These are phyloP conservation scores for Aspergillus unguis DNA, from an alignment of 2,329 filamentous ascomycete genomes.

Conservation along the genomic window DNA sequence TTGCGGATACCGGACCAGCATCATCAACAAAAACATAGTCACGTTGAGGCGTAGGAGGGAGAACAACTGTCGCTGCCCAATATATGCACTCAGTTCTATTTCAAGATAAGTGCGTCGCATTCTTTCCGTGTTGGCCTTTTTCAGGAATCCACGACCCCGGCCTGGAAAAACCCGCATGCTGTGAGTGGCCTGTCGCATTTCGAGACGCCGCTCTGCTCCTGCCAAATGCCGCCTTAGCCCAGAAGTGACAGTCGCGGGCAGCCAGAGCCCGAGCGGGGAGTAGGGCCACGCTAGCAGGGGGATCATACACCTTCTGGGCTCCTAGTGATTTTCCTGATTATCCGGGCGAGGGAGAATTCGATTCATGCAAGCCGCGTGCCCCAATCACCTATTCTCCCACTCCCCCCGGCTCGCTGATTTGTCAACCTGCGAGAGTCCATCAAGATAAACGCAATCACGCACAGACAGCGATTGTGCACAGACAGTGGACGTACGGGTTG, in stretches of 20 bases:
- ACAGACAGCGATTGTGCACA: neutral
- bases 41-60: neutral
- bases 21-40: neutral
- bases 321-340: neutral
- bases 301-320: neutral
- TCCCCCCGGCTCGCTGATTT: conserved; percentile 9
- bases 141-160: neutral
- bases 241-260: neutral
- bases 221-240: neutral
- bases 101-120: conserved; percentile 4
- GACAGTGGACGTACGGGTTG: neutral
- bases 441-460: neutral
- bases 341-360: conserved; percentile 3
- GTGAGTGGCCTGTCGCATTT: neutral
- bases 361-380: neutral
- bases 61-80: neutral
- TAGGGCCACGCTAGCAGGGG: neutral
- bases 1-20: conserved; percentile 4
- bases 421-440: conserved; percentile 2
- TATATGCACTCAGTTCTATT: conserved; percentile 7
- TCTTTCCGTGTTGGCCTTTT: neutral
- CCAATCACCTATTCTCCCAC: conserved; percentile 6
- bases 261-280: neutral
- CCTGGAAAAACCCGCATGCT: neutral
- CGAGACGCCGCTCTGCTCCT: neutral